These are phyloP conservation scores for Neoascochyta sp. DNA, from an alignment of 2,329 filamentous ascomycete genomes.

Conservation along the genomic window DNA sequence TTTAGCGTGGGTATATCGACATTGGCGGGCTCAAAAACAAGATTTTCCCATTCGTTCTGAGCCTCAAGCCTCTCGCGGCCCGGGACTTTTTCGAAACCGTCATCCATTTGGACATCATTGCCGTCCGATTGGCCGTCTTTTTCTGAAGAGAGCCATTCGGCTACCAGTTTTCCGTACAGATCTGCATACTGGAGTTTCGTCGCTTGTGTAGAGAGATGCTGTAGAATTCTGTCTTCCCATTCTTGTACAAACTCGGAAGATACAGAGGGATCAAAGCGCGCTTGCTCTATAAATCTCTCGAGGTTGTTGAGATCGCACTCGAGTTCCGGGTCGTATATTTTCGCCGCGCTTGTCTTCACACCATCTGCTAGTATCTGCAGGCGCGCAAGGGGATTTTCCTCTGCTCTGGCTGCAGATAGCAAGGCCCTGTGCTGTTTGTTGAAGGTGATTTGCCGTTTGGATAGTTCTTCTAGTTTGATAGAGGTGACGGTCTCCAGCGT, in stretches of 20 bases:
- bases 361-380: conserved; percentile 24
- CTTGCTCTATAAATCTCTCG: conserved; percentile 37
- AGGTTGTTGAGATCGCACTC: conserved; percentile 32
- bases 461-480: conserved; percentile 37
- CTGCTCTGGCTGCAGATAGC: conserved; percentile 7
- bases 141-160: conserved; percentile 35
- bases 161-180: conserved; percentile 36
- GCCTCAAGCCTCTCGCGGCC: conserved; percentile 28
- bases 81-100: conserved; percentile 32
- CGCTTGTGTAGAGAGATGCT: conserved; percentile 36
- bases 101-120: conserved; percentile 25
- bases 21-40: conserved; percentile 27
- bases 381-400: conserved; percentile 22
- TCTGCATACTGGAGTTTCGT: conserved; percentile 35
- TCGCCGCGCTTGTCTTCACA: conserved; percentile 15
- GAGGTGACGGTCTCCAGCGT: conserved; percentile 37
- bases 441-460: conserved; percentile 34
- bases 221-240: conserved; percentile 30
- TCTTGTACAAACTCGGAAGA: conserved; percentile 29
- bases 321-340: conserved; percentile 12
- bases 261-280: conserved; percentile 36
- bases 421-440: conserved; percentile 24
- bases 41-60: conserved; percentile 29
- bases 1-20: conserved; percentile 20
- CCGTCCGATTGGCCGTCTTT: conserved; percentile 14